Percentiles rank a stretch among this genome's conserved stretches.
These are phyloP conservation scores for Aspergillus alliaceus DNA, from an alignment of 2,329 filamentous ascomycete species.

Conservation along the genomic window DNA sequence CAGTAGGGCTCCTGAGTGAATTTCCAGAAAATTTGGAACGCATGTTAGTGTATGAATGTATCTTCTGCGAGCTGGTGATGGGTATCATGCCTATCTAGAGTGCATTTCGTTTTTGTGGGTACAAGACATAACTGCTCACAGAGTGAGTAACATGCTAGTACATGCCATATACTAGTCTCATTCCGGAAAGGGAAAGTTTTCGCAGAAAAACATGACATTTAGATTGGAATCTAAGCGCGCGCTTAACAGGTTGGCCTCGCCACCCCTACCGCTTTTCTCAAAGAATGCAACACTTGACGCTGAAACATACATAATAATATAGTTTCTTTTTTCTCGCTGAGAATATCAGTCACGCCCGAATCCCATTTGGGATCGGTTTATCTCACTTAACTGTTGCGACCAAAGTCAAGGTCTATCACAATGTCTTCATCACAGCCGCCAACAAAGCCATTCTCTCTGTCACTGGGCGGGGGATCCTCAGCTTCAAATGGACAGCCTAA, in stretches of 20 bases:
- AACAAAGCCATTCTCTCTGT: conserved; percentile 42
- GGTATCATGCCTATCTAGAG: too few species aligned
- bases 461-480: conserved; percentile 28
- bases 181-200: background rate
- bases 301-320: background rate
- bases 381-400: background rate
- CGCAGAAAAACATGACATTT: too few species aligned
- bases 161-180: too few species aligned
- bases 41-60: too few species aligned
- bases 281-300: background rate
- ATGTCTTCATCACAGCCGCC: conserved; percentile 19
- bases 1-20: background rate
- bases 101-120: too few species aligned
- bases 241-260: conserved; percentile 15
- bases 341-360: background rate
- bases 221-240: conserved; percentile 22
- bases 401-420: background rate
- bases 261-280: conserved; percentile 7
- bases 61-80: too few species aligned
- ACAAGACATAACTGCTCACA: too few species aligned
- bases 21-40: background rate
- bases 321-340: background rate
- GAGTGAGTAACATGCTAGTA: too few species aligned
- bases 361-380: background rate
- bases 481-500: conserved; percentile 31